phyloP scores from a whole-genome alignment of 345 rosid genomes.

The Pugionium dolabratum region DNA sequence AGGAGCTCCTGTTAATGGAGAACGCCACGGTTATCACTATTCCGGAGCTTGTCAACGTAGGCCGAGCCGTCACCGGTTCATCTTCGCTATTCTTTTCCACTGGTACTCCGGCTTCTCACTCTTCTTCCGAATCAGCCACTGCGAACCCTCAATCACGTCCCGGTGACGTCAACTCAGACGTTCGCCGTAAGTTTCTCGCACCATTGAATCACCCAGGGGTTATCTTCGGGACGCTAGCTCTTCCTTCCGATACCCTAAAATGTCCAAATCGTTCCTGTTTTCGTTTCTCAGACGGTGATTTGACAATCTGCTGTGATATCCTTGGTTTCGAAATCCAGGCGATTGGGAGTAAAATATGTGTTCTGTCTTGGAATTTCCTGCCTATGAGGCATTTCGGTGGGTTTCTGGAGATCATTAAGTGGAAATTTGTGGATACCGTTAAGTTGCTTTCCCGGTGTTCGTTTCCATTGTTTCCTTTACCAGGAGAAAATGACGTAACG shows the following conservation, averaged over 20 bases:
- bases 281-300: constrained; percentile 58
- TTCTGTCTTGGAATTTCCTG: constrained; percentile 74
- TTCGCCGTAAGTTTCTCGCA: constrained; percentile 41
- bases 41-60: constrained; percentile 52
- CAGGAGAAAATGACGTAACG: constrained; percentile 38
- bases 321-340: constrained; percentile 43
- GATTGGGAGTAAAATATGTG: constrained; percentile 51
- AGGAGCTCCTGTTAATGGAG: constrained; percentile 40
- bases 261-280: constrained; percentile 66
- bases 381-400: constrained; percentile 59
- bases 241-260: constrained; percentile 51
- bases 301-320: constrained; percentile 76
- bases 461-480: constrained; percentile 44
- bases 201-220: constrained; percentile 50
- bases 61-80: constrained; percentile 56
- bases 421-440: constrained; percentile 46
- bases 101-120: constrained; percentile 15
- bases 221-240: constrained; percentile 61
- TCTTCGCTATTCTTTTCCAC: constrained; percentile 45
- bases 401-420: constrained; percentile 75
- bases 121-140: constrained; percentile 26
- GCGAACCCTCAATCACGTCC: constrained; percentile 22
- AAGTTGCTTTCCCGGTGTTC: constrained; percentile 42
- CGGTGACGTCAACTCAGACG: constrained; percentile 20
- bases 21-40: constrained; percentile 41